Conservation (phyloP, 2,329 filamentous ascomycete species). For the Fusarium austroafricanum region DNA sequence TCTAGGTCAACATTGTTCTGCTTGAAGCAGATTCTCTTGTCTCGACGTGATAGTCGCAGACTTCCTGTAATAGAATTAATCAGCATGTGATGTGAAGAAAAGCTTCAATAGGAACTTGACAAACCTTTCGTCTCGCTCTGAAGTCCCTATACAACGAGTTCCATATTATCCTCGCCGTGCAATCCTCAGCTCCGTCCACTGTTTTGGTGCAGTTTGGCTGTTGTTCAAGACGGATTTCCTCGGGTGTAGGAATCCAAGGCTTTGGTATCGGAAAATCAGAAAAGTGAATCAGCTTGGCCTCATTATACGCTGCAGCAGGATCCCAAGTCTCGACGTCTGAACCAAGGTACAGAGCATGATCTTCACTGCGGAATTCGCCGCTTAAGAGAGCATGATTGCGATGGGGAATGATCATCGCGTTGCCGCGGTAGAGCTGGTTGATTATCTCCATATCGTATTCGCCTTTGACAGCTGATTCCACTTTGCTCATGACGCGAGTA, state of each 20-base stretch:
- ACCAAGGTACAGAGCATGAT: slow-evolving; percentile 59
- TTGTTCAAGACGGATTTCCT: slow-evolving; percentile 5
- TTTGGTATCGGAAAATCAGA: slow-evolving; percentile 79
- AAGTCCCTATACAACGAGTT: slow-evolving; percentile 62
- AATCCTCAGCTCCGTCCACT: slow-evolving; percentile 61
- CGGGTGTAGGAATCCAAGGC: slow-evolving; percentile 54
- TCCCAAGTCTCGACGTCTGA: slow-evolving; percentile 67
- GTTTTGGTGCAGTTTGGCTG: slow-evolving; percentile 56
- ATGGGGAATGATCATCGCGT: slow-evolving; percentile 72
- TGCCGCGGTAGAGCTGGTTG: slow-evolving; percentile 70
- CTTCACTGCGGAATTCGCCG: slow-evolving; percentile 68
- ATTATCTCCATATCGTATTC: slow-evolving; percentile 76
- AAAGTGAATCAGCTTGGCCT: slow-evolving; percentile 77
- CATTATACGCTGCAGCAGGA: slow-evolving; percentile 60
- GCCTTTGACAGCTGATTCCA: slow-evolving; percentile 35
- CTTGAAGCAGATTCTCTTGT: background rate
- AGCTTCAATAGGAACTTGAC: rapidly evolving
- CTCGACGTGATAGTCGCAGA: background rate
- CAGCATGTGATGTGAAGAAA: rapidly evolving
- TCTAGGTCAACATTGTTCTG: background rate
- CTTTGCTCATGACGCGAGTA: slow-evolving; percentile 46
- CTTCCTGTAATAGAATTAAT: rapidly evolving
- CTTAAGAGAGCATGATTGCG: slow-evolving; percentile 70
- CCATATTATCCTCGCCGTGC: slow-evolving; percentile 35
- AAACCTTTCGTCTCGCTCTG: slow-evolving; percentile 33